A percentile compares a stretch with the other conserved stretches of the same genome.
Evolutionary conservation across 2,329 filamentous ascomycete species (phyloP).

Genomic region (Diaporthe aspalathi): DNA sequence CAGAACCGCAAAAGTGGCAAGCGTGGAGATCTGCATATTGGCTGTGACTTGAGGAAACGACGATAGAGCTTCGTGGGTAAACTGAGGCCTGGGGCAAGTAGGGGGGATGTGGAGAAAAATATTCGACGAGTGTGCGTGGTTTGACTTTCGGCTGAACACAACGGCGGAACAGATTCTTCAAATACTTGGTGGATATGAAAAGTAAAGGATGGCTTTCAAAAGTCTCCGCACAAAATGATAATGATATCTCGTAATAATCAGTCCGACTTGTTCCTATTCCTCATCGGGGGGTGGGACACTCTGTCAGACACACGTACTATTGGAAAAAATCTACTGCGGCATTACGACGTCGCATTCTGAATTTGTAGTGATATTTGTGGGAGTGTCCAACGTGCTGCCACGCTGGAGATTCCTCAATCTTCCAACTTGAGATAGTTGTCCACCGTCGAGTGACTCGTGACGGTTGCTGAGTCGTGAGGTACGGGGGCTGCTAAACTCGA

Average conservation of each 20-base stretch:
- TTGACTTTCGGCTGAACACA: not conserved
- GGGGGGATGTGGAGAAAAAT: not conserved
- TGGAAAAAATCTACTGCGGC: not conserved
- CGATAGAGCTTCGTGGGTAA: not conserved
- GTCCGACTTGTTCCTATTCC: not conserved
- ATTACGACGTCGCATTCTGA: not conserved
- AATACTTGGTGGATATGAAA: not conserved
- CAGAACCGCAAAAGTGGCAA: not conserved
- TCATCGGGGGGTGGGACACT: not conserved
- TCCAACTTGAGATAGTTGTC: not conserved
- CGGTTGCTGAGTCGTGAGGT: conserved; percentile 9
- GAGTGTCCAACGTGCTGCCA: not conserved
- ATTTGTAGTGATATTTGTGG: not conserved
- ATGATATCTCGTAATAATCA: conserved; percentile 20
- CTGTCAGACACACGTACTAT: not conserved
- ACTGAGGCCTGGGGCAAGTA: not conserved
- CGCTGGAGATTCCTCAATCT: conserved; percentile 3
- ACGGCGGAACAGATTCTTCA: not conserved
- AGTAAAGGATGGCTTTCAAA: not conserved
- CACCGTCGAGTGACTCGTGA: not conserved
- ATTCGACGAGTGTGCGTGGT: not conserved
- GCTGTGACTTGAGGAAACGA: not conserved
- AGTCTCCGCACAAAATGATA: not conserved
- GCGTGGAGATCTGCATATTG: conserved; percentile 16
- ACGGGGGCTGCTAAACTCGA: conserved; percentile 5